Percentiles rank a stretch among this genome's conserved stretches.
phyloP scores from a whole-genome alignment of 202 grass and related monocot genomes.

The Schoenoplectus triqueter region DNA sequence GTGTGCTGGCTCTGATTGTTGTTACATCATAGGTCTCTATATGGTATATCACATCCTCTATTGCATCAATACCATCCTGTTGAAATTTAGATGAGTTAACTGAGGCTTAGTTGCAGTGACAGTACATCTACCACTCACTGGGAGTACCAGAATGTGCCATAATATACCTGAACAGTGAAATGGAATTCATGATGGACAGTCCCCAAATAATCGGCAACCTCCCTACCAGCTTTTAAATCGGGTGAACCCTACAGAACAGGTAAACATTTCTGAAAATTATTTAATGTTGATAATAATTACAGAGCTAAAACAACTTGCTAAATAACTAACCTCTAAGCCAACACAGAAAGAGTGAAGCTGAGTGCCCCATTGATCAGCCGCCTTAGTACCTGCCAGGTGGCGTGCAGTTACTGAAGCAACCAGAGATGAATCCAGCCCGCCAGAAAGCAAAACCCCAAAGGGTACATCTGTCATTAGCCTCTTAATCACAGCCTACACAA shows the following conservation, averaged over 20 bases:
- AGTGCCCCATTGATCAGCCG: conserved; percentile 77
- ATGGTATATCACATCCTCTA: conserved; percentile 95
- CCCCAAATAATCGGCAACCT: conserved; percentile 84
- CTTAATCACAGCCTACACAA: conserved; percentile 80
- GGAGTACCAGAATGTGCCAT: not conserved
- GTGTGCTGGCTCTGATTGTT: conserved; percentile 90
- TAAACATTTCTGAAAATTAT: not conserved
- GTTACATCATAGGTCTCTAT: conserved; percentile 95
- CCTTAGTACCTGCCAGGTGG: conserved; percentile 85
- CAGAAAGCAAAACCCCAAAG: conserved; percentile 89
- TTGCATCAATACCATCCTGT: conserved; percentile 96
- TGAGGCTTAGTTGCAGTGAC: not conserved
- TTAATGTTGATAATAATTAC: not conserved
- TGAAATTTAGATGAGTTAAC: not conserved
- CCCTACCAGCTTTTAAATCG: conserved; percentile 76
- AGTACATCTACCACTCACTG: not conserved
- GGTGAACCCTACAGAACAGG: conserved; percentile 66
- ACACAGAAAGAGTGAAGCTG: conserved; percentile 97
- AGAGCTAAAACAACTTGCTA: not conserved
- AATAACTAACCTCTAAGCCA: conserved; percentile 68
- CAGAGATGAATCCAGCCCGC: conserved; percentile 88
- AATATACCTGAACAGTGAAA: conserved; percentile 91
- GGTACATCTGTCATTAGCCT: conserved; percentile 98
- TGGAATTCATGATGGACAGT: conserved; percentile 91
- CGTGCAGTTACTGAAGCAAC: conserved; percentile 86